Evolutionary conservation across 257 asterid genomes (phyloP), one percentile per base, ranked within the genome.

Genomic region (Solanum chaucha): DNA sequence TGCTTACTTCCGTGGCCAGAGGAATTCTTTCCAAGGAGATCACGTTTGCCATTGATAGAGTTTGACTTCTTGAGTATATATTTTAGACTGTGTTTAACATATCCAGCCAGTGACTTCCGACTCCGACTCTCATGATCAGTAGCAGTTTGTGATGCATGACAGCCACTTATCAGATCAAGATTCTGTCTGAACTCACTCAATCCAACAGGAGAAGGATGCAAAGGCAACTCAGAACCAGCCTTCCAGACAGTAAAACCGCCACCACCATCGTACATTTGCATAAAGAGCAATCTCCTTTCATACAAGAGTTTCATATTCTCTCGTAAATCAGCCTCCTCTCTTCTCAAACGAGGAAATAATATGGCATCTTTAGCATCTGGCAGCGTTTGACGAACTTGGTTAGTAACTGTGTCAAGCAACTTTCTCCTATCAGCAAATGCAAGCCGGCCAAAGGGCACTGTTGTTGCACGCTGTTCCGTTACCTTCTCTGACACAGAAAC

Each of bases 371-470:
- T 90, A 3, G 89, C 55, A 30, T 92, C 93, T 0, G 95, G 94
- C 28, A 93, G 90, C 74, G 51, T 72, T 86, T 88, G 82, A 26
- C 94, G 91, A 73, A 93, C 93, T 91, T 93, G 94, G 90, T 88
- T 85, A 38, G 97, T 94, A 81, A 96, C 97, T 77, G 88, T 51
- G 78, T 94, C 97, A 5, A 96, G 93, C 55, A 96, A 93, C 90
- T 94, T 92, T 90, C 96, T 92, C 96, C 98, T 91, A 90, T 95
- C 99, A 40, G 93, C 98, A 87, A 94, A 96, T 86, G 96, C 94
- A 93, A 96, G 87, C 65, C 97, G 92, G 86, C 93, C 90, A 90
- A 96, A 96, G 86, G 93, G 88, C 81, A 92, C 93, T n/a, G 61
- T 93, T 15, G 86, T 72, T 65, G 88, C 90, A 89, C 83, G 92